Percentiles rank a stretch among this genome's conserved stretches.
These are phyloP conservation scores for Magnaporthiopsis poae DNA, from an alignment of 2,329 filamentous ascomycete species.

Conservation along the genomic window DNA sequence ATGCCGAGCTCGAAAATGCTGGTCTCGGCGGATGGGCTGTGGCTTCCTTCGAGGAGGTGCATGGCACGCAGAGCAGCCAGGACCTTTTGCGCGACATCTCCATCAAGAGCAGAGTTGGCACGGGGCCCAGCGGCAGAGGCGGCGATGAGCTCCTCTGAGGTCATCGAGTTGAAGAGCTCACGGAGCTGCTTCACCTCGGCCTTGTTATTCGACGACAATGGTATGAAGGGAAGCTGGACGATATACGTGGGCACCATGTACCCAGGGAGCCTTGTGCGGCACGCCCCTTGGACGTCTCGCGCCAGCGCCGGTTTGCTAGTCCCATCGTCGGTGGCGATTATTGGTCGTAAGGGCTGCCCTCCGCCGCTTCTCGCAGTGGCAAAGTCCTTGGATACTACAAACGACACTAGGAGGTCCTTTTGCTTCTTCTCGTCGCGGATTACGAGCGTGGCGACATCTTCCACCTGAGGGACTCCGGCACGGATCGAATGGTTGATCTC, in stretches of 20 bases:
- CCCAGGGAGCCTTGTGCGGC: conserved; percentile 57
- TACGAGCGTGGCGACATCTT: conserved; percentile 69
- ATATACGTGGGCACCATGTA: conserved; percentile 92
- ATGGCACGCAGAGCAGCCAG: conserved; percentile 45
- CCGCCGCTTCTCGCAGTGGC: background rate
- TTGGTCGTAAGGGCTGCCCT: background rate
- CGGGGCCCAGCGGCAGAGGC: conserved; percentile 1
- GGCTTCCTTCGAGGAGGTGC: conserved; percentile 30
- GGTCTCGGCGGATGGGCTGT: conserved; percentile 40
- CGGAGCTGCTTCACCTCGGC: conserved; percentile 64
- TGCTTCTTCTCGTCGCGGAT: conserved; percentile 58
- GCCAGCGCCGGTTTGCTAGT: conserved; percentile 30
- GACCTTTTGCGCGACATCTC: conserved; percentile 32
- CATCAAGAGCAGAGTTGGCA: background rate
- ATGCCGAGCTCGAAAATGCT: conserved; percentile 80
- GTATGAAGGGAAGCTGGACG: conserved; percentile 59
- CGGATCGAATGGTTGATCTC: conserved; percentile 83
- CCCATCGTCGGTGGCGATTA: conserved; percentile 10
- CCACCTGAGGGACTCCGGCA: conserved; percentile 43
- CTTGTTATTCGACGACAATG: conserved; percentile 83
- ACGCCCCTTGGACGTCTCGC: conserved; percentile 47
- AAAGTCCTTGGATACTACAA: conserved; percentile 39
- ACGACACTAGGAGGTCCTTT: conserved; percentile 77
- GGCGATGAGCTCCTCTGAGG: conserved; percentile 36
- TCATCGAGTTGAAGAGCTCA: conserved; percentile 52